Conservation (phyloP, 352 stramenopile genomes). For the Phytopythium kandeliae region DNA sequence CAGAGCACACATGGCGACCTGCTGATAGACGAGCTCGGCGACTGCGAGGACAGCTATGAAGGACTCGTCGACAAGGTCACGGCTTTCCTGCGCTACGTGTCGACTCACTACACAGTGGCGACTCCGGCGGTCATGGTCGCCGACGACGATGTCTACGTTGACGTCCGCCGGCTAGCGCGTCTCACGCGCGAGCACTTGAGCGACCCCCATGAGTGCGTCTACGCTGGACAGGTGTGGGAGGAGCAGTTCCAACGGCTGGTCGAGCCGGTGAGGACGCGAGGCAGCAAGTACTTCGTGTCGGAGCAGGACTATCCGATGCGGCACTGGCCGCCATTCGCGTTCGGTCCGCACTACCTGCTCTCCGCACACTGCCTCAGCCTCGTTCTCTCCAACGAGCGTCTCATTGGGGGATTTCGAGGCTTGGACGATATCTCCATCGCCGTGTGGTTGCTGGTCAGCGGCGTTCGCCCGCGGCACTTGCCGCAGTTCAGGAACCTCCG, state of each 20-base stretch:
- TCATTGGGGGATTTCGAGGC: conserved; percentile 9
- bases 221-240: conserved; percentile 28
- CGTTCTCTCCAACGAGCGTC: conserved; percentile 21
- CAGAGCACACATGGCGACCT: conserved; percentile 16
- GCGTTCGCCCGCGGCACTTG: conserved; percentile 14
- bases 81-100: conserved; percentile 34
- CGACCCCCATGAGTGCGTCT: conserved; percentile 10
- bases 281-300: conserved; percentile 28
- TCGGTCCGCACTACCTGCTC: conserved; percentile 43
- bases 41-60: conserved; percentile 40
- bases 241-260: conserved; percentile 9
- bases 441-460: conserved; percentile 35
- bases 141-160: conserved; percentile 62
- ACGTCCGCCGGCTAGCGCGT: conserved; percentile 15
- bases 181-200: not conserved
- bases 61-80: conserved; percentile 39
- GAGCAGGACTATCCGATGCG: conserved; percentile 23
- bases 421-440: conserved; percentile 35
- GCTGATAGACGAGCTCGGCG: conserved; percentile 28
- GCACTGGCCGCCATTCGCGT: conserved; percentile 28
- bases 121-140: conserved; percentile 37
- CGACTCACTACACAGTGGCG: not conserved
- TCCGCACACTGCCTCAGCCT: conserved; percentile 35
- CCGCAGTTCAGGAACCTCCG: conserved; percentile 15
- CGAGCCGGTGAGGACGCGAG: conserved; percentile 17